Evolutionary conservation across 768 basidiomycete genomes (phyloP), one percentile per base, ranked within the genome.

Genomic region (Mycena vulgaris): DNA sequence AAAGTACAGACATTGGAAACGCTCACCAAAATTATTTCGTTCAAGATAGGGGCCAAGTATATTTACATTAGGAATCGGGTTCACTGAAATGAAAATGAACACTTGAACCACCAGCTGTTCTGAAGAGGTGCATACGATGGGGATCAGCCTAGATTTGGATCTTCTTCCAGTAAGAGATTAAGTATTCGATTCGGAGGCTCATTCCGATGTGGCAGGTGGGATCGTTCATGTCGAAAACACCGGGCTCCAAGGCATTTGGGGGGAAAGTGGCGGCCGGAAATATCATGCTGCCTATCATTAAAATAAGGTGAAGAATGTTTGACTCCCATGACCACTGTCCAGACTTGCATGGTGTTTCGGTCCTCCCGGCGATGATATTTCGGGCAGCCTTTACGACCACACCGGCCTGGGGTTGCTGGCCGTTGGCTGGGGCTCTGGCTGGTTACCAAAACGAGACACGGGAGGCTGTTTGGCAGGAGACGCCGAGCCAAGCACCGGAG

Each of bases 141-240:
- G 13, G n/a, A 17, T 40, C n/a, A n/a, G n/a, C n/a, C n/a, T 28
- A 63, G 42, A 62, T 39, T 28, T 51, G 21, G 27, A 51, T 67
- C 48, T 63, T 68, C 27, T 45, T 62, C 67, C 67, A 68, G 55
- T 68, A 68, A 9, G 67, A 68, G 13, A 68, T 14, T 25, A 68
- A 30, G 19, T 68, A 63, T 17, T 62, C 58, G 17, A 68, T 55
- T 56, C 14, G 21, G 19, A 68, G 4, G 13, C 25, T 25, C 25
- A 68, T 9, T 8, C 53, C 42, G 33, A 47, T 53, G 42, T 45
- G 19, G 6, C 7, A 21, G 19, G 42, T 63, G 10, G 67, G 61
- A 51, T 68, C 53, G 8, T 55, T 3, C 67, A 49, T 17, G 42
- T 47, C 10, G 23, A 31, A 56, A 3, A n/a, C 40, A 33, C n/a